Evolutionary conservation across 1,284 basidiomycete species (phyloP), one percentile per base, ranked within the genome.

Genomic region (Schizophyllum amplum): DNA sequence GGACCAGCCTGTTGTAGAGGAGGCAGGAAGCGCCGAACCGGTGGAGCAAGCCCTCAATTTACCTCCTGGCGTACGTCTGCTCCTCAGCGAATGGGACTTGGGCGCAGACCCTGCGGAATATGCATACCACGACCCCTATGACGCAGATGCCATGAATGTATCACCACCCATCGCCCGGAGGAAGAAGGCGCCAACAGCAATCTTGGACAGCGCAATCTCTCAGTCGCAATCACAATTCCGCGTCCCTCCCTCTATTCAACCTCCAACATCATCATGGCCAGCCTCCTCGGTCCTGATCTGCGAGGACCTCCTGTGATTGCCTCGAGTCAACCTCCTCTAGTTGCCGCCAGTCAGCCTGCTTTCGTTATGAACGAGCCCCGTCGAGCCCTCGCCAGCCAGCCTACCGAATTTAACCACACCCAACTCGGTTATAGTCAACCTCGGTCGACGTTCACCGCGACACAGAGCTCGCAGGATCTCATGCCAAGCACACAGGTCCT

Each of bases 401-500:
- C 13, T n/a, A 5, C 20, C 24, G 15, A 50, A 22, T 21, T 15
- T 24, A 20, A 24, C 17, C 22, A 57, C 71, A 22, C 57, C 62
- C 25, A 56, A 64, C 11, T 59, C 60, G 54, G 60, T 61, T 52
- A 61, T 22, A 53, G 33, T 59, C 21, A 57, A 59, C 27, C 54
- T 62, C 46, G 26, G 60, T 60, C 50, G 59, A 58, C 5, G 54
- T 54, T 26, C 54, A 58, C 57, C 33, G 56, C 56, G 25, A 64
- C 63, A 54, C 59, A 68, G 52, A 26, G 67, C 33, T 78, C 79
- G 2, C 80, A 84, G 62, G 73, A 77, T 17, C 60, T 70, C 11
- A 70, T 81, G 69, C 66, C 75, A 27, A 88, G 79, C 61, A 91
- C 87, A 0, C 90, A 92, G 66, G 69, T 85, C 2, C 67, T 90